Conservation (phyloP, 1,284 basidiomycete genomes). For the Macrocybe sp. region DNA sequence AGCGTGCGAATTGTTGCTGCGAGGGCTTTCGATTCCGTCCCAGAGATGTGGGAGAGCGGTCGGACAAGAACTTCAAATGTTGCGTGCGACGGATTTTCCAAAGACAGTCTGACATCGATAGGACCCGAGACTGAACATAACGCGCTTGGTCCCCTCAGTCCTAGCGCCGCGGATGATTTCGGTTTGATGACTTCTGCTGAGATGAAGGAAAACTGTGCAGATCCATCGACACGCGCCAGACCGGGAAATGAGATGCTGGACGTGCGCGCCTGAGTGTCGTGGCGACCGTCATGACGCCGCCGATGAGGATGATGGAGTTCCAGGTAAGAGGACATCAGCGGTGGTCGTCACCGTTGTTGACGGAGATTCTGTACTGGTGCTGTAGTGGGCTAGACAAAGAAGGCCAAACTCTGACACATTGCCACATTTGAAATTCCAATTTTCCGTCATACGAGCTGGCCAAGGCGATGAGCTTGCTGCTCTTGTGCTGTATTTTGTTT, state of each 20-base stretch:
- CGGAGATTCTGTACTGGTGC: too few relatives aligned
- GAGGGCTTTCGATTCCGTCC: constrained; percentile 59
- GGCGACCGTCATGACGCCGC: constrained; percentile 7
- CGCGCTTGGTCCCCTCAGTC: constrained; percentile 30
- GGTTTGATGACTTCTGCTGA: too few relatives aligned
- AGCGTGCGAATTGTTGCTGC: constrained; percentile 46
- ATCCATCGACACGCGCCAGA: constrained; percentile 58
- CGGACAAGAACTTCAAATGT: constrained; percentile 68
- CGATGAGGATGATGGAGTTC: too few relatives aligned
- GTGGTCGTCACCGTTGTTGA: too few relatives aligned
- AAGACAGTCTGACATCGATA: constrained; percentile 61
- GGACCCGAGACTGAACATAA: constrained; percentile 72
- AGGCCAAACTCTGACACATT: too few relatives aligned
- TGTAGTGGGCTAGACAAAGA: too few relatives aligned
- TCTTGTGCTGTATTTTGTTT: too few relatives aligned
- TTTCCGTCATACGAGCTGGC: too few relatives aligned
- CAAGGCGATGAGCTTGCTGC: too few relatives aligned
- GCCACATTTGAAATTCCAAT: too few relatives aligned
- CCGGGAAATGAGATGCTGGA: constrained; percentile 34
- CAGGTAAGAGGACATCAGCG: too few relatives aligned
- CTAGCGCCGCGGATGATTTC: constrained; percentile 13
- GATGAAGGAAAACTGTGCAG: constrained; percentile 54
- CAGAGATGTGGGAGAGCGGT: constrained; percentile 60
- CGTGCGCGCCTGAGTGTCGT: constrained; percentile 6
- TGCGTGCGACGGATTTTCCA: constrained; percentile 65